phyloP scores from a whole-genome alignment of 2,329 filamentous ascomycete species.

The Diplodia intermedia region DNA sequence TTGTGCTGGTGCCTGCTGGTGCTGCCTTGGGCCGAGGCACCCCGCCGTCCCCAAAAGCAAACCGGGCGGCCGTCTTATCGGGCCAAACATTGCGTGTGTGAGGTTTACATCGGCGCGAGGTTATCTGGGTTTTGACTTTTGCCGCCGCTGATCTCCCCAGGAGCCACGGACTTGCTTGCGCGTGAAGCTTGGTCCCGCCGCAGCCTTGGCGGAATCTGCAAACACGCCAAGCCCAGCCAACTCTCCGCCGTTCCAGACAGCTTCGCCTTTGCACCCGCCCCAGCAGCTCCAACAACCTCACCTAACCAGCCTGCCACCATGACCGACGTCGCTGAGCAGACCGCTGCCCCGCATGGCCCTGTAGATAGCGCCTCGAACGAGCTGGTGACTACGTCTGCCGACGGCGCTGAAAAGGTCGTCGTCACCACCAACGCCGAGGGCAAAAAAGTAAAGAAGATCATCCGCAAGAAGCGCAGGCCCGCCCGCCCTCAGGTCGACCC shows the following conservation, averaged over 20 bases:
- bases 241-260: neutral
- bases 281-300: neutral
- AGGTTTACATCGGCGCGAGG: neutral
- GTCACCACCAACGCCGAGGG: slow-evolving; percentile 48
- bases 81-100: slow-evolving; percentile 7
- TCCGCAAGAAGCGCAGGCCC: slow-evolving; percentile 87
- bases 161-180: neutral
- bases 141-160: slow-evolving; percentile 6
- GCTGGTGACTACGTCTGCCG: slow-evolving; percentile 12
- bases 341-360: neutral
- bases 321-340: slow-evolving; percentile 21
- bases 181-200: neutral
- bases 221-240: slow-evolving; percentile 19
- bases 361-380: slow-evolving; percentile 3
- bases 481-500: slow-evolving; percentile 91
- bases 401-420: slow-evolving; percentile 35
- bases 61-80: neutral
- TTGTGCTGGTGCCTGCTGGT: neutral
- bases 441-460: slow-evolving; percentile 86
- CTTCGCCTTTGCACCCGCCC: slow-evolving; percentile 5
- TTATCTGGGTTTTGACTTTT: slow-evolving; percentile 2
- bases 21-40: neutral
- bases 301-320: slow-evolving; percentile 10
- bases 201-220: neutral
- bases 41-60: neutral